A percentile compares a stretch with the other conserved stretches of the same genome.
These are phyloP conservation scores for Silene latifolia DNA, from an alignment of 148 eudicot species.

Conservation along the genomic window DNA sequence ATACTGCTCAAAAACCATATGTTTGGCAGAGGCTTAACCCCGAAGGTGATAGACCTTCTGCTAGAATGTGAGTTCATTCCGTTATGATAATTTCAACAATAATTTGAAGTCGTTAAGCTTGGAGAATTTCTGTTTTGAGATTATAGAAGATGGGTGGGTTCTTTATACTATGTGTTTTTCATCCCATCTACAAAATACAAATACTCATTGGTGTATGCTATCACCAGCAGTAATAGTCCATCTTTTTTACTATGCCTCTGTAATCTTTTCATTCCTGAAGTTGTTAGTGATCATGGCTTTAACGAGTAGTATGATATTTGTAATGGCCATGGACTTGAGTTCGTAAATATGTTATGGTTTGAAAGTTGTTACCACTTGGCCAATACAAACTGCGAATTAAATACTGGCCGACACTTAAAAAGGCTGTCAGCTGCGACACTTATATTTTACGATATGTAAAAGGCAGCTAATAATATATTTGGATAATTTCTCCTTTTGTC, in stretches of 20 bases:
- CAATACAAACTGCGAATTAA: background rate
- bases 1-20: constrained; percentile 97
- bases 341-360: background rate
- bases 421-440: background rate
- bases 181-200: background rate
- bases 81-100: constrained; percentile 3
- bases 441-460: too few species aligned
- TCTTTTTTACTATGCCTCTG: background rate
- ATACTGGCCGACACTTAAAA: background rate
- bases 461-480: too few species aligned
- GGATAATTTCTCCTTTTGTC: background rate
- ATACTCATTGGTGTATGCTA: background rate
- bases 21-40: constrained; percentile 87
- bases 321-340: background rate
- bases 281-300: background rate
- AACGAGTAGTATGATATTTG: background rate
- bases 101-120: background rate
- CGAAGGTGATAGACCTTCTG: constrained; percentile 96
- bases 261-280: background rate
- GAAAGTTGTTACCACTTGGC: background rate
- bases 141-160: background rate
- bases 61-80: constrained; percentile 84
- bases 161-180: background rate
- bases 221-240: background rate
- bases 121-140: background rate